phyloP scores from a whole-genome alignment of 371 early-diverging fungal genomes.

The Mucor velutinosus region DNA sequence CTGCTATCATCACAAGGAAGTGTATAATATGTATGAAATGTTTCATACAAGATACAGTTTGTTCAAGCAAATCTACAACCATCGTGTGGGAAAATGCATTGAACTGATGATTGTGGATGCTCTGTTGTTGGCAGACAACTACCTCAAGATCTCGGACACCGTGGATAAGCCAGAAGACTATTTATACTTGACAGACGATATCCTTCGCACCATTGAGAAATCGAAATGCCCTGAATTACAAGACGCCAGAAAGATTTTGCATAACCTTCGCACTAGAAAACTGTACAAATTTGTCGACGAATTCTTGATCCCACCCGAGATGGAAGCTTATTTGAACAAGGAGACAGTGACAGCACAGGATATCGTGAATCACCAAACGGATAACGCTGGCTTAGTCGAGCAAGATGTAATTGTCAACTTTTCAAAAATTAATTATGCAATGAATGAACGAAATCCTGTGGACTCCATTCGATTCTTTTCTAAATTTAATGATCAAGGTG shows the following conservation, averaged over 20 bases:
- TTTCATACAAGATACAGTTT: constrained; percentile 92
- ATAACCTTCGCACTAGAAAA: constrained; percentile 73
- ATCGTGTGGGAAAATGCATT: constrained; percentile 78
- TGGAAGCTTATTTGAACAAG: constrained; percentile 47
- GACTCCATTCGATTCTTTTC: constrained; percentile 82
- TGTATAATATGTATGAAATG: constrained; percentile 82
- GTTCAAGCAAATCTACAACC: constrained; percentile 92
- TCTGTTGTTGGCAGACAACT: constrained; percentile 77
- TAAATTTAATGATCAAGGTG: constrained; percentile 63
- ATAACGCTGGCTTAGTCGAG: constrained; percentile 52
- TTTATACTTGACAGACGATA: constrained; percentile 80
- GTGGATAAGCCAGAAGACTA: constrained; percentile 75
- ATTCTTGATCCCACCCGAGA: constrained; percentile 67
- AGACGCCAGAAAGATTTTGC: constrained; percentile 69
- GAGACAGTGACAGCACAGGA: constrained; percentile 54
- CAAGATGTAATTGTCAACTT: constrained; percentile 80
- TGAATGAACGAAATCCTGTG: constrained; percentile 85
- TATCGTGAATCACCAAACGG: constrained; percentile 61
- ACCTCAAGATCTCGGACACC: constrained; percentile 71
- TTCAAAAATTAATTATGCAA: constrained; percentile 77
- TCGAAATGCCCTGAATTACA: constrained; percentile 62
- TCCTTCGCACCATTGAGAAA: constrained; percentile 84
- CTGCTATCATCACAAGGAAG: constrained; percentile 84
- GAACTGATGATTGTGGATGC: constrained; percentile 92
- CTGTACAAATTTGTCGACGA: constrained; percentile 92